phyloP scores from a whole-genome alignment of 306 rosid species.

The Betula pendula region DNA sequence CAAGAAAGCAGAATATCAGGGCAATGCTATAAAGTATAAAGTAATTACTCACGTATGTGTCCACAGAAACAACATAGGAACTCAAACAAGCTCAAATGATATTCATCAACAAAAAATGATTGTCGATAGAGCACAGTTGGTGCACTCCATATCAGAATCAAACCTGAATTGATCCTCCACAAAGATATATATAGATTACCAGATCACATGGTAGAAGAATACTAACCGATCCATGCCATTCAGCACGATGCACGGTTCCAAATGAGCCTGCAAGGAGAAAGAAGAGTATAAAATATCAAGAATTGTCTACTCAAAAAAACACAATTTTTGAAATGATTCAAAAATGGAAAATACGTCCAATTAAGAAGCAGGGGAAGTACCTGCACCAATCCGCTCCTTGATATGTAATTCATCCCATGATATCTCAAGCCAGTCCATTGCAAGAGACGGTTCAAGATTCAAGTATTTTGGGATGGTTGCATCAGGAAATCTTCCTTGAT shows the following conservation, averaged over 20 bases:
- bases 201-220: not conserved
- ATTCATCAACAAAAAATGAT: not conserved
- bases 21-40: constrained; percentile 3
- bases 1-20: constrained; percentile 8
- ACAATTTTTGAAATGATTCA: not conserved
- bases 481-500: constrained; percentile 39
- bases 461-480: constrained; percentile 59
- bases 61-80: constrained; percentile 10
- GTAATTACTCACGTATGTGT: constrained; percentile 2
- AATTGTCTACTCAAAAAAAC: constrained; percentile 8
- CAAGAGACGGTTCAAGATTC: constrained; percentile 89
- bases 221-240: constrained; percentile 99
- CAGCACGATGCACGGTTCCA: constrained; percentile 97
- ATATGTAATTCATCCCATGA: constrained; percentile 88
- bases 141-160: not conserved
- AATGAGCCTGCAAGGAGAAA: constrained; percentile 69
- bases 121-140: not conserved
- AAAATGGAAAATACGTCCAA: not conserved
- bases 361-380: constrained; percentile 44
- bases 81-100: not conserved
- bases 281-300: constrained; percentile 18
- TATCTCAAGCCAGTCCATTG: constrained; percentile 99
- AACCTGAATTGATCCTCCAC: not conserved
- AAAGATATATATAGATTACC: not conserved
- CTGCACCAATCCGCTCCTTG: constrained; percentile 95